Base-by-base conservation (phyloP, 2,329 filamentous ascomycete species). In the Cercospora sesami region DNA sequence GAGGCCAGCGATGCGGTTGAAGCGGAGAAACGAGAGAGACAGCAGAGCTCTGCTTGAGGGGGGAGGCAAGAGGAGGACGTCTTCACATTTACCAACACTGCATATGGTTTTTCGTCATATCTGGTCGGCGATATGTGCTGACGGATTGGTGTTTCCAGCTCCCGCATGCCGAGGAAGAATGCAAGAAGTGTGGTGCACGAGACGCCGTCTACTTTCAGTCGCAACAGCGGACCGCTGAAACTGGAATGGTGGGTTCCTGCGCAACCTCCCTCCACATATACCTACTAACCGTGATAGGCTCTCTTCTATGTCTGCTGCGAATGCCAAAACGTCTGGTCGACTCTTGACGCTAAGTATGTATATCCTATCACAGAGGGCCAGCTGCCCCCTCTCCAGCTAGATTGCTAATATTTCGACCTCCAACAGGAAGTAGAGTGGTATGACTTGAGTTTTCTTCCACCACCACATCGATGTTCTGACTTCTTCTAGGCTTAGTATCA, bases 171-270 rank as follows among this genome's bases (percentile, higher is more conserved):
- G 92, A 93, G 79, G 93, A 91, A 82, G 86, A 86, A 69, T 99
- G 95, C 83, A 93, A 93, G 63, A 86, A 85, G 74, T 99, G 96
- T 85, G 86, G 87, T 73, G 91, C 95, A 80, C 88, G 89, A 74
- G 94, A 98, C 82, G 93, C 94, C 57, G 96, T 99, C 68, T 99
- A 97, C 83, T 99, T 99, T 85, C 95, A 99, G 83, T 97, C 94
- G 70, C 95, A 99, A 80, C 94, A 98, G 84, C 91, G 95, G 81
- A 97, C 91, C 74, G 92, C 93, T 60, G 94, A 98, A 81, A 99
- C 95, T 55, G 95, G 95, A 83, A 99, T 99, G 95, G 95, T 98
- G 82, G 85, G 91, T 74, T 23, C 9, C 26, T 7, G 36, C 18
- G 16, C n/a, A 26, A 28, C 28, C 4, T 51, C 42, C 48, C 36